Percentiles rank a stretch among this genome's conserved stretches.
These are phyloP conservation scores for Fusarium odoratissimum DNA, from an alignment of 2,329 filamentous ascomycete species.

Conservation along the genomic window DNA sequence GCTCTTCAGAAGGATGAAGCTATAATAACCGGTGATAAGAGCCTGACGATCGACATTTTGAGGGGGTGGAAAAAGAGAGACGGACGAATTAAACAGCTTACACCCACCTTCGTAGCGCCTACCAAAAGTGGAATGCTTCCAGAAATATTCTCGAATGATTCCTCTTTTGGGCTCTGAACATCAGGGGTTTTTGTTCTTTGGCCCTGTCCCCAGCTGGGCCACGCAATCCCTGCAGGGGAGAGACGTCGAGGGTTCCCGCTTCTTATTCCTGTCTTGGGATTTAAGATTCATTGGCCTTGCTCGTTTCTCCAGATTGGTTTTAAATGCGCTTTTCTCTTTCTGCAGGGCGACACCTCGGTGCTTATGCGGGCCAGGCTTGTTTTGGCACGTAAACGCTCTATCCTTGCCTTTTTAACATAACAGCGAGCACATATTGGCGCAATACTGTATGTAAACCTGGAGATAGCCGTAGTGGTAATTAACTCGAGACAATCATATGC, in stretches of 20 bases:
- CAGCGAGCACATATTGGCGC: constrained; percentile 16
- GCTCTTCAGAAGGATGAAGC: constrained; percentile 9
- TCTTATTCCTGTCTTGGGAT: neutral
- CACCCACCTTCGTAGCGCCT: constrained; percentile 21
- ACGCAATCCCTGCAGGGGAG: constrained; percentile 29
- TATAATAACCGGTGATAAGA: constrained; percentile 2
- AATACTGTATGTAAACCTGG: neutral
- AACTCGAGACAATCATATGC: constrained; percentile 37
- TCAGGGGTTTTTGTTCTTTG: constrained; percentile 15
- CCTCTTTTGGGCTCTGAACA: constrained; percentile 17
- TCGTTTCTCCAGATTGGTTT: constrained; percentile 4
- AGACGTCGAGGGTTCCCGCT: neutral
- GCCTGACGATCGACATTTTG: constrained; percentile 13
- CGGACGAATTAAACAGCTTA: constrained; percentile 2
- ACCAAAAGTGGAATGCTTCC: constrained; percentile 29
- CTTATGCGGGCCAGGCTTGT: constrained; percentile 40
- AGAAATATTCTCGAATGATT: constrained; percentile 43
- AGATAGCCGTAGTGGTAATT: neutral
- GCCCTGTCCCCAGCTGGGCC: neutral
- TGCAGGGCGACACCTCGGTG: constrained; percentile 41
- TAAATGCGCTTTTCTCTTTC: neutral
- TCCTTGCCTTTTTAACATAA: constrained; percentile 28
- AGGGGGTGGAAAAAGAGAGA: neutral
- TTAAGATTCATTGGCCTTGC: neutral
- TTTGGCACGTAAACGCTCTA: constrained; percentile 4